phyloP scores from a whole-genome alignment of 2,329 filamentous ascomycete species.

The Fusarium nematophilum region DNA sequence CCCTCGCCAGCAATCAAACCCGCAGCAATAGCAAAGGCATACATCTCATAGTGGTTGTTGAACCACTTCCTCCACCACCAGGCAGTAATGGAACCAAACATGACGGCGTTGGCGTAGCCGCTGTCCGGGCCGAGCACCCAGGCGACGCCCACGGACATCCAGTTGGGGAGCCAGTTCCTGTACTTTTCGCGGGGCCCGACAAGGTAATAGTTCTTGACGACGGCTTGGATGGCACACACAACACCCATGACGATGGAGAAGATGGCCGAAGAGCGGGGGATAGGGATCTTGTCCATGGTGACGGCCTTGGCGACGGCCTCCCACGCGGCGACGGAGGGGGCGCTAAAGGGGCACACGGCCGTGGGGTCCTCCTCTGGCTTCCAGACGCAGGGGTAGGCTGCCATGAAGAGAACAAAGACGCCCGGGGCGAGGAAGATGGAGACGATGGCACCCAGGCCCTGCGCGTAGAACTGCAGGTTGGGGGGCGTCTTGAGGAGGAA shows the following conservation, averaged over 20 bases:
- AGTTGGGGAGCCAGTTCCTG: slow-evolving; percentile 69
- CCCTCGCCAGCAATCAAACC: slow-evolving; percentile 73
- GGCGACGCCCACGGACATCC: slow-evolving; percentile 70
- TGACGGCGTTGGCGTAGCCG: slow-evolving; percentile 66
- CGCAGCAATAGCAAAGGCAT: slow-evolving; percentile 69
- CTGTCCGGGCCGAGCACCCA: slow-evolving; percentile 67
- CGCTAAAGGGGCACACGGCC: slow-evolving; percentile 65
- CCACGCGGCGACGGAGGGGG: slow-evolving; percentile 74
- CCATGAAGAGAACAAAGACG: slow-evolving; percentile 75
- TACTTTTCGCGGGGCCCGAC: slow-evolving; percentile 64
- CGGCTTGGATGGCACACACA: slow-evolving; percentile 61
- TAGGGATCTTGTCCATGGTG: slow-evolving; percentile 65
- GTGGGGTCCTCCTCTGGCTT: slow-evolving; percentile 53
- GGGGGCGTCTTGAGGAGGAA: slow-evolving; percentile 75
- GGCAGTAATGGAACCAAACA: slow-evolving; percentile 64
- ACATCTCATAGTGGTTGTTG: slow-evolving; percentile 63
- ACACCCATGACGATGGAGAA: slow-evolving; percentile 67
- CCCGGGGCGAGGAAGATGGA: slow-evolving; percentile 75
- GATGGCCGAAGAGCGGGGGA: slow-evolving; percentile 64
- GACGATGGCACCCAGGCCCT: slow-evolving; percentile 70
- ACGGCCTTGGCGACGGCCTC: slow-evolving; percentile 72
- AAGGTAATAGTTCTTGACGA: slow-evolving; percentile 66
- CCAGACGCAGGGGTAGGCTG: slow-evolving; percentile 76
- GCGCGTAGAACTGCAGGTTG: slow-evolving; percentile 73
- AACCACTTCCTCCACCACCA: slow-evolving; percentile 66